phyloP scores from a whole-genome alignment of 371 early-diverging fungal species.

The Mortierella sp. region DNA sequence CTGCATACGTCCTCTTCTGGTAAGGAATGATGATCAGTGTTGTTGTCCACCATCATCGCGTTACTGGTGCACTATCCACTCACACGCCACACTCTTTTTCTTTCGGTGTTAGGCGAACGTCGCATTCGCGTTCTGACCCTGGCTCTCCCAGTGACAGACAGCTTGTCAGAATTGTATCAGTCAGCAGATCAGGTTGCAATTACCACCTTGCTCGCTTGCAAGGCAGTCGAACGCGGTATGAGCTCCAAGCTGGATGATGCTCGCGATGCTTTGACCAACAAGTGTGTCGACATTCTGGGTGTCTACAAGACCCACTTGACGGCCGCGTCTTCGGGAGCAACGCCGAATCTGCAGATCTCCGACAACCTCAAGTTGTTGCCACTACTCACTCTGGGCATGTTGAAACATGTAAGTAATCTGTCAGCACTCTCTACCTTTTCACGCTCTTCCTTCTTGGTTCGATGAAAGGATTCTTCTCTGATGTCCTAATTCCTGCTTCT shows the following conservation, averaged over 20 bases:
- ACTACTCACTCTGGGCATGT: constrained; percentile 80
- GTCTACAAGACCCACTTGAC: constrained; percentile 87
- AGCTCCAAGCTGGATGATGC: constrained; percentile 94
- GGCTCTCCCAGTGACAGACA: constrained; percentile 87
- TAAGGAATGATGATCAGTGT: constrained; percentile 4
- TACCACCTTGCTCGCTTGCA: constrained; percentile 83
- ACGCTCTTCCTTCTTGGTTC: too few relatives aligned
- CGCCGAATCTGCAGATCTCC: constrained; percentile 83
- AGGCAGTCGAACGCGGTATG: constrained; percentile 89
- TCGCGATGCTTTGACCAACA: constrained; percentile 91
- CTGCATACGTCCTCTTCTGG: constrained; percentile 87
- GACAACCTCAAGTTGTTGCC: constrained; percentile 90
- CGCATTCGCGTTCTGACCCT: constrained; percentile 96
- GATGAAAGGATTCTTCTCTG: not conserved
- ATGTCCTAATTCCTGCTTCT: not conserved
- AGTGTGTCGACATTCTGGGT: constrained; percentile 84
- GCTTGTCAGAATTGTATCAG: constrained; percentile 82
- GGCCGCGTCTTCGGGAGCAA: constrained; percentile 76
- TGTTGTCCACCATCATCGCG: too few relatives aligned
- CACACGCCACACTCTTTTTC: too few relatives aligned
- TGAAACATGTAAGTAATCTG: constrained; percentile 72
- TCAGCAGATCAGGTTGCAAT: constrained; percentile 89
- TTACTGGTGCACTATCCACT: too few relatives aligned
- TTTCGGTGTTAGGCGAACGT: constrained; percentile 76
- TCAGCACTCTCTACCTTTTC: too few relatives aligned